phyloP scores from a whole-genome alignment of 768 basidiomycete species.

The Lactarius sanguifluus region DNA sequence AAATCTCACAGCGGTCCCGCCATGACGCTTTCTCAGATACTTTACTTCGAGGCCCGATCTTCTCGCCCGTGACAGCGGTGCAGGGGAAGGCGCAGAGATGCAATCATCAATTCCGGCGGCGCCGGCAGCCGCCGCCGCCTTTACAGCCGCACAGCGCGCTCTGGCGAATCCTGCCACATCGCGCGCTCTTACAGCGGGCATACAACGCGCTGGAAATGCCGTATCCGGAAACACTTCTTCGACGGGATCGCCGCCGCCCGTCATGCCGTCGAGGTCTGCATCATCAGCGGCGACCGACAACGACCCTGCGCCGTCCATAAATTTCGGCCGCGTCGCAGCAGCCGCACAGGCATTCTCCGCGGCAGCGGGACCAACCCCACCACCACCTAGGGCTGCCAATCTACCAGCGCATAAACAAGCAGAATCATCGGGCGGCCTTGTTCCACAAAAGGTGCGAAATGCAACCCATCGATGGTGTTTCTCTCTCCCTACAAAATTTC shows the following conservation, averaged over 20 bases:
- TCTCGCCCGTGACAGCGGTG: constrained; percentile 13
- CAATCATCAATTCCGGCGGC: background rate
- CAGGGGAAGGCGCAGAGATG: background rate
- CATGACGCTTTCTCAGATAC: constrained; percentile 15
- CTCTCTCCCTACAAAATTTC: background rate
- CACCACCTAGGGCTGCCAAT: background rate
- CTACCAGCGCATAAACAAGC: background rate
- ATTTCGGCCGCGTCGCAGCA: constrained; percentile 14
- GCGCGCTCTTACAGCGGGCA: constrained; percentile 11
- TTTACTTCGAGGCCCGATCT: constrained; percentile 30
- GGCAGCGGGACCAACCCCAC: background rate
- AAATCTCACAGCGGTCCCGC: background rate
- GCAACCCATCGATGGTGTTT: background rate
- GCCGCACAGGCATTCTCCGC: constrained; percentile 24
- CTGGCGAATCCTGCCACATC: constrained; percentile 26
- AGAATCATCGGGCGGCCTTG: background rate
- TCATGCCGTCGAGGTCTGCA: background rate
- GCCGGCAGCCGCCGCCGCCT: constrained; percentile 11
- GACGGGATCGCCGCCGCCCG: background rate
- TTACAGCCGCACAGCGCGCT: constrained; percentile 34
- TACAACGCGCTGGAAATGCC: constrained; percentile 8
- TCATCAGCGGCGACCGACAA: background rate
- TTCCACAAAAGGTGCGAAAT: constrained; percentile 17
- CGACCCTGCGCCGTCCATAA: background rate
- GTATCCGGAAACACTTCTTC: background rate